phyloP scores from a whole-genome alignment of 257 asterid species.

The Rauvolfia tetraphylla region DNA sequence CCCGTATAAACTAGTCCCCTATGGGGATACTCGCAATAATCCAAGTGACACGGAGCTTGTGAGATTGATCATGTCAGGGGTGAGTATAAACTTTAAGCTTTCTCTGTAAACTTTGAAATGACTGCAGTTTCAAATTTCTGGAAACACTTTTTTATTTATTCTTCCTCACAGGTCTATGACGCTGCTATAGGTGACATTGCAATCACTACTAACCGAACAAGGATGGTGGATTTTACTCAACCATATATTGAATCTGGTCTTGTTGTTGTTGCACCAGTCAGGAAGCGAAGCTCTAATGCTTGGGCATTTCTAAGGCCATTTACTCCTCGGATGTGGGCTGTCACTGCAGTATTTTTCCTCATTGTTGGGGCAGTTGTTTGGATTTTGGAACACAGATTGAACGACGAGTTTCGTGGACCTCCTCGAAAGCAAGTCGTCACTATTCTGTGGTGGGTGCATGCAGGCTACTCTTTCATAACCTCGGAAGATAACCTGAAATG shows the following conservation, averaged over 20 bases:
- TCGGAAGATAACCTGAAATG: background rate
- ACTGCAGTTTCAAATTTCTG: background rate
- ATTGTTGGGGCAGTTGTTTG: conserved; percentile 38
- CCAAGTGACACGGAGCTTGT: conserved; percentile 48
- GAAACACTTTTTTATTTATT: background rate
- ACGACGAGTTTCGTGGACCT: conserved; percentile 51
- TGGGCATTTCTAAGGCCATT: conserved; percentile 46
- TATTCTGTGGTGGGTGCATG: conserved; percentile 33
- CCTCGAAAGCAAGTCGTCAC: conserved; percentile 40
- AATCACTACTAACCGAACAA: conserved; percentile 50
- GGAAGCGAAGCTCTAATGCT: conserved; percentile 23
- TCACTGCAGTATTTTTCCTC: conserved; percentile 28
- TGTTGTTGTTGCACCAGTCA: conserved; percentile 41
- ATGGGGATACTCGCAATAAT: conserved; percentile 47
- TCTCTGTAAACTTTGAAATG: background rate
- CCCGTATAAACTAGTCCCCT: conserved; percentile 39
- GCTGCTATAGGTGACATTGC: conserved; percentile 56
- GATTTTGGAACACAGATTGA: conserved; percentile 42
- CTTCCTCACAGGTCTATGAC: conserved; percentile 7
- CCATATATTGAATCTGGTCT: conserved; percentile 62
- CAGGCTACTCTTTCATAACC: background rate
- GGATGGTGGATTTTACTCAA: conserved; percentile 58
- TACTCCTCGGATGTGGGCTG: conserved; percentile 34
- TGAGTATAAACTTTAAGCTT: conserved; percentile 20
- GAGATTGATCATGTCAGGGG: conserved; percentile 42